These are phyloP conservation scores for Exophiala xenobiotica DNA, from an alignment of 2,329 filamentous ascomycete species.

Conservation along the genomic window DNA sequence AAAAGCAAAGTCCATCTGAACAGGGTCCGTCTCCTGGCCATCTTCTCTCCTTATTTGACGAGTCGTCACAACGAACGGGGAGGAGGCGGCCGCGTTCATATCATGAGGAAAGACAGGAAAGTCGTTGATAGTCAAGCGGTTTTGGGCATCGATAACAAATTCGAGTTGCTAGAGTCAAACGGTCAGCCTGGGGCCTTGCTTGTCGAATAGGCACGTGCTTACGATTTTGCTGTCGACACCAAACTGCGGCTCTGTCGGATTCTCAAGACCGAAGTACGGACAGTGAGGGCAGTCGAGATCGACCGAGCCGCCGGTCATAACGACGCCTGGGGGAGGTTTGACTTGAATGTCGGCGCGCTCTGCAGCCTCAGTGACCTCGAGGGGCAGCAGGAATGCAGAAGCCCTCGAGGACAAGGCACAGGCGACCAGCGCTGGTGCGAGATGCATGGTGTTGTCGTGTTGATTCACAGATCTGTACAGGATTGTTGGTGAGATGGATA, in stretches of 20 bases:
- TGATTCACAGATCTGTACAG: neutral
- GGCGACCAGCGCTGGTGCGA: slow-evolving; percentile 29
- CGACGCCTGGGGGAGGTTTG: slow-evolving; percentile 6
- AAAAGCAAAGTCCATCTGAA: slow-evolving; percentile 45
- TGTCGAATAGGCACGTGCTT: slow-evolving; percentile 21
- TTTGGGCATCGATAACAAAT: slow-evolving; percentile 19
- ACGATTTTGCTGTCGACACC: slow-evolving; percentile 28
- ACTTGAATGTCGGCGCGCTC: slow-evolving; percentile 20
- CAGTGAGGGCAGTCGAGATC: slow-evolving; percentile 29
- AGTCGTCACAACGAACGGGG: slow-evolving; percentile 20
- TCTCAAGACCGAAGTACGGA: slow-evolving; percentile 23
- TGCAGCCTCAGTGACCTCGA: slow-evolving; percentile 23
- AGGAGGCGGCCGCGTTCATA: slow-evolving; percentile 7
- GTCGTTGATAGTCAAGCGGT: slow-evolving; percentile 26
- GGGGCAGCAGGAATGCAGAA: slow-evolving; percentile 30
- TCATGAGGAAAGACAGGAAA: slow-evolving; percentile 21
- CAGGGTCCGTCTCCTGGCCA: slow-evolving; percentile 38
- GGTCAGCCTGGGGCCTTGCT: too few species aligned
- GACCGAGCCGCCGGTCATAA: slow-evolving; percentile 13
- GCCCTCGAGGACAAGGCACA: slow-evolving; percentile 21
- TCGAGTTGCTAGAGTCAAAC: slow-evolving; percentile 21
- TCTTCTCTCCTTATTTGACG: slow-evolving; percentile 32
- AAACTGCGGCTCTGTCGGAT: slow-evolving; percentile 5
- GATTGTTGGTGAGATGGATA: neutral
- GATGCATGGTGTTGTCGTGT: slow-evolving; percentile 19